phyloP scores from a whole-genome alignment of 2,329 filamentous ascomycete species.

The Lasiodiplodia sp. region DNA sequence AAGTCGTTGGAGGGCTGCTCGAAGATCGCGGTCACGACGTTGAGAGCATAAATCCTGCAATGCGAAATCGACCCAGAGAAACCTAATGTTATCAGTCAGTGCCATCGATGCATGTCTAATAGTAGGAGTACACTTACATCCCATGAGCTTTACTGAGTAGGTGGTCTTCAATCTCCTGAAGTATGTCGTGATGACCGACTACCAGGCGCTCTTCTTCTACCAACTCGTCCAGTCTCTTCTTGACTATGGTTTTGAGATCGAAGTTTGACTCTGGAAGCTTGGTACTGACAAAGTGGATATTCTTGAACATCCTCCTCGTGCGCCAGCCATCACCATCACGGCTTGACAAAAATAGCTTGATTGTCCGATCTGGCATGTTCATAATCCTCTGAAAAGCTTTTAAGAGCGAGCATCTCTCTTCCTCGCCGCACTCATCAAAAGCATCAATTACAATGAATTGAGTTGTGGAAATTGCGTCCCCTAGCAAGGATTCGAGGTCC shows the following conservation, averaged over 20 bases:
- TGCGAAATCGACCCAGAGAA: constrained; percentile 7
- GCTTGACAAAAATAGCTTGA: neutral
- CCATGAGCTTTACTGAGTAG: neutral
- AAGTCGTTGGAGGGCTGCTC: neutral
- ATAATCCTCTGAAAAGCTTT: neutral
- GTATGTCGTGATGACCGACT: neutral
- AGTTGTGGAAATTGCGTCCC: neutral
- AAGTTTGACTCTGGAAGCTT: neutral
- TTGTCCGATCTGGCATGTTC: neutral
- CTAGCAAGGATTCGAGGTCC: neutral
- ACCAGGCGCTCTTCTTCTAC: neutral
- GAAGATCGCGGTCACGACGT: neutral
- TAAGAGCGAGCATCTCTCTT: neutral
- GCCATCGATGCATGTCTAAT: neutral
- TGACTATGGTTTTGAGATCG: neutral
- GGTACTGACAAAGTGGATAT: neutral
- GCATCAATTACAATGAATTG: neutral
- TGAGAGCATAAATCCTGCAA: neutral
- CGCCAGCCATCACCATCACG: neutral
- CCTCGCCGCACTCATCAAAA: neutral
- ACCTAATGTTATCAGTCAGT: neutral
- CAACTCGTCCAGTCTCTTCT: neutral
- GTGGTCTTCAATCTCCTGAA: neutral
- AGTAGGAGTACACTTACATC: neutral
- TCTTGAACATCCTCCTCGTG: neutral